Base-by-base conservation (phyloP, 2,329 filamentous ascomycete species). In the Calonectria naviculata region DNA sequence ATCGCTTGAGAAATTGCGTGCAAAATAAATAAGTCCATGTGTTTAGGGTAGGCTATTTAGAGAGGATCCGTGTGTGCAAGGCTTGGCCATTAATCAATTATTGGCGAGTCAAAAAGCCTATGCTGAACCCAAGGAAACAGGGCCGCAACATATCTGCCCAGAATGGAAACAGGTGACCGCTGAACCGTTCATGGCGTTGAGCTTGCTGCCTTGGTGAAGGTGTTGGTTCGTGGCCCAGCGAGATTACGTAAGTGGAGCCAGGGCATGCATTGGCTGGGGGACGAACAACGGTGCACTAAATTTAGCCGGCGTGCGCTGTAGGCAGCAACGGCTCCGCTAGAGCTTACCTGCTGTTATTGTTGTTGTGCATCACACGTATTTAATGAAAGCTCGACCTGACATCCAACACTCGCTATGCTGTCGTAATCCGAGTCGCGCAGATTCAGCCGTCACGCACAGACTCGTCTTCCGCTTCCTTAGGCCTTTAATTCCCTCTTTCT, bases 311-410 rank as follows among this genome's bases (percentile, higher is more conserved):
- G 31, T 26, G 56, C 17, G 19, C 26, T 61, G 56, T 29, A 61
- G 56, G 56, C 56, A 61, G 56, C 56, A 60, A n/a, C 38, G 13
- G 38, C 34, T 29, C 56, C 36, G 26, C 36, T 44, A 44, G n/a
- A 31, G 56, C 56, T 61, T 61, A 31, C 56, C 31, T 38, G 38
- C 21, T 21, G 12, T 24, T 21, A 13, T 8, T 31, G 38, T 44
- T 61, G 56, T 61, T 61, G 28, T 61, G 56, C 56, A 61, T 31
- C 34, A n/a, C 29, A 28, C 38, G 19, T 31, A 61, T 61, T 61
- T 61, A 61, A 44, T 61, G 56, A 61, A 61, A 42, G 24, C 56
- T 29, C 24, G 24, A n/a, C 36, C 56, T 36, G 17, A 24, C 38
- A 15, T 41, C 5, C 15, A 12, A 61, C 56, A 19, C 31, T 19